Evolutionary conservation across 2,329 filamentous ascomycete species (phyloP), one percentile per base, ranked within the genome.

Genomic region (Aspergillus sp.): DNA sequence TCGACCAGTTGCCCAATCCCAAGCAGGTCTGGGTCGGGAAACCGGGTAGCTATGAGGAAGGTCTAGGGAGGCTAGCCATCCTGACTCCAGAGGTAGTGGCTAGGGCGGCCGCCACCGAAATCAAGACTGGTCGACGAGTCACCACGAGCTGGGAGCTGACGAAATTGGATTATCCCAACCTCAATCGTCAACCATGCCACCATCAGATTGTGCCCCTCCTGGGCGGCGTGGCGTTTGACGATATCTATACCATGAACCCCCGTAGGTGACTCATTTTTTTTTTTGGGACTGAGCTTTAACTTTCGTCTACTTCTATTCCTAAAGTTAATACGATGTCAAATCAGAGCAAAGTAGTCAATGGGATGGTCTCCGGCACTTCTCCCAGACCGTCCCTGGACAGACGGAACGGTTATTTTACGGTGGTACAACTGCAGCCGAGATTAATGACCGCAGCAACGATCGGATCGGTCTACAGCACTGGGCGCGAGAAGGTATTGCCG

Each of bases 91-190:
- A 78, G 1, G 64, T 76, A 1, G 75, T 81, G 3, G 70, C 73
- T 5, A 65, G 67, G 19, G 70, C 75, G 0, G 78, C 79, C 2
- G 60, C 69, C 4, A 65, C 67, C 4, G 74, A 78, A 54, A 80
- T 82, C 54, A 69, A 66, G 35, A 75, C 73, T 0, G 79, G 79
- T 10, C 66, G 67, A 17, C 69, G 77, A 27, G 71, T 80, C 20
- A 74, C 74, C 7, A 67, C 82, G 35, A 72, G 73, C 22, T 82
- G 79, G 79, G 74, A 78, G 20, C 59, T 82, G 50, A 74, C 71
- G 17, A 81, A 81, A 55, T 63, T 81, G 2, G 76, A 81, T 49
- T 72, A 75, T 53, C 75, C 78, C 1, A 75, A 76, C 50, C 75
- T 81, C 53, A 73, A 73, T 39, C 71, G 79, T 2, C 72, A 74